Evolutionary conservation across 345 rosid genomes (phyloP), one percentile per base, ranked within the genome.

Genomic region (Arabis alpina): DNA sequence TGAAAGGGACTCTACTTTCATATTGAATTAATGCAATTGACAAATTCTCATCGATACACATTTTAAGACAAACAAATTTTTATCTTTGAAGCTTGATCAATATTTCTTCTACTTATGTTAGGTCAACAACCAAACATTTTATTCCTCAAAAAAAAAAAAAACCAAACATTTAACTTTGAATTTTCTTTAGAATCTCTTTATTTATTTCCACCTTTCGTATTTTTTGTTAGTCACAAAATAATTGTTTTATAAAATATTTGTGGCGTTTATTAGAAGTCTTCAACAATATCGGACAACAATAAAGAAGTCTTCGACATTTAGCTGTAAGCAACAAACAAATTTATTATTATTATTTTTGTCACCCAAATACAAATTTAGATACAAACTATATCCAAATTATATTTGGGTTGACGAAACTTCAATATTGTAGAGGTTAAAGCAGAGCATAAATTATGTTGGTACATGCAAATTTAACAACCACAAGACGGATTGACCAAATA

Each of bases 61-160:
- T 47, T 45, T 27, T 42, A 47, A 62, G 41, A 40, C 7, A 28
- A 6, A 27, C 4, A 51, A 12, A 54, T 5, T 13, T 6, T 3
- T 54, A 28, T 54, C 2, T 48, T 13, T 24, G n/a, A 32, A 32
- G 7, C 6, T 32, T 32, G 27, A 10, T 39, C 27, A 27, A 40
- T 27, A 66, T 52, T n/a, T n/a, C n/a, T 3, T 11, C 60, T 67
- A 52, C n/a, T 44, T 54, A 43, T 54, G 44, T 32, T 67, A 16
- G 72, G 72, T 43, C 54, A 68, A 43, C 72, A 55, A 55, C 36
- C 13, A n/a, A n/a, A n/a, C n/a, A n/a, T n/a, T n/a, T n/a, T n/a
- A n/a, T n/a, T n/a, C n/a, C n/a, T n/a, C n/a, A n/a, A n/a, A n/a
- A n/a, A n/a, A n/a, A n/a, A n/a, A n/a, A n/a, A n/a, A n/a, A n/a